Base-by-base conservation (phyloP, 2,329 filamentous ascomycete genomes). In the Trichothecium roseum region DNA sequence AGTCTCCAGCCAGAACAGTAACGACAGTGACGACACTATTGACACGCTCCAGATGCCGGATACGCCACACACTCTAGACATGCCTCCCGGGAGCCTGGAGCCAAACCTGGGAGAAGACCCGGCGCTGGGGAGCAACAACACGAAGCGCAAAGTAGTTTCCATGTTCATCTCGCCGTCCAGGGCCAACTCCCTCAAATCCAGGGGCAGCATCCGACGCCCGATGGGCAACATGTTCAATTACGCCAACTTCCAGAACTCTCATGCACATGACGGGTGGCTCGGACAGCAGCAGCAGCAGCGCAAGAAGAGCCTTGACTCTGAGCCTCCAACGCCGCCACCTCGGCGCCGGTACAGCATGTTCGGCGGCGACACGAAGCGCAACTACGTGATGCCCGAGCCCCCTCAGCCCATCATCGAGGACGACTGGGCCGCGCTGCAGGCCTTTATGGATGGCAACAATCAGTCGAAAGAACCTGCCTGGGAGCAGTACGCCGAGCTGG, bases 401-500 rank as follows among this genome's bases (percentile, higher is more conserved):
- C 38, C 36, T 18, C 18, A 6, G 8, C 26, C 20, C 30, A 24
- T 30, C 13, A 16, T 32, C 17, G 28, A 53, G 15, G 50, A 51
- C 13, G 57, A 62, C 36, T 61, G 56, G 57, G 44, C 47, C 8
- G 51, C 51, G 8, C 59, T 60, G 56, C 53, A 60, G 39, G 47
- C 47, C 2, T 59, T 59, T 30, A 49, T 61, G 36, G 52, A 56
- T 22, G 49, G 43, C 18, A 34, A 42, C 5, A 38, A 37, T 16
- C 40, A 41, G 46, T 46, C 22, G 15, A 46, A 45, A 20, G 45
- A 55, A 37, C 52, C 59, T 4, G 57, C 57, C 4, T 69, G 63
- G 64, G 64, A 63, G 42, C 62, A 67, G 46, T 69, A 64, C 40
- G 53, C 56, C 18, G 62, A 65, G 10, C 46, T 69, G 4, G 66